Conservation (phyloP, 306 rosid species). For the Potentilla sterilis region DNA sequence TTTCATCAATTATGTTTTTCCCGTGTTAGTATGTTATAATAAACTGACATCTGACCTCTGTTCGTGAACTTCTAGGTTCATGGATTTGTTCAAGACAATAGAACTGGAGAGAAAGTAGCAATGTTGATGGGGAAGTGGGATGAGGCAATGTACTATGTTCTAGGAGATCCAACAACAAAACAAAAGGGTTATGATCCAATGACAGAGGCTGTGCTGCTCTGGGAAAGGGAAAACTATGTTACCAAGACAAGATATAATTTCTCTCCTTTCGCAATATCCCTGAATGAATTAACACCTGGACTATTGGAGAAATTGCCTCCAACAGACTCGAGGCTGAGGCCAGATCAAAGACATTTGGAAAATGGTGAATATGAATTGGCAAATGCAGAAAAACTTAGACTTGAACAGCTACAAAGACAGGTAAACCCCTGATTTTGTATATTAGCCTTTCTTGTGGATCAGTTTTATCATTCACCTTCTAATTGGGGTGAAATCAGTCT, state of each 20-base stretch:
- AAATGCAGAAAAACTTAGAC: constrained; percentile 89
- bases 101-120: constrained; percentile 99
- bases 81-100: constrained; percentile 97
- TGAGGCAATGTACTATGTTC: constrained; percentile 93
- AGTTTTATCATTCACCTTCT: constrained; percentile 1
- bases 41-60: background rate
- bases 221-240: constrained; percentile 74
- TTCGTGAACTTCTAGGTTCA: constrained; percentile 64
- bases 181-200: constrained; percentile 98
- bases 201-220: constrained; percentile 89
- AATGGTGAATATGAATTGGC: constrained; percentile 93
- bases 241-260: constrained; percentile 91
- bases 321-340: constrained; percentile 95
- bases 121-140: constrained; percentile 98
- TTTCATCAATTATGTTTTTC: background rate
- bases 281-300: constrained; percentile 82
- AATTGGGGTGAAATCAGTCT: background rate
- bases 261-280: constrained; percentile 88
- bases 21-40: background rate
- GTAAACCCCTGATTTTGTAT: constrained; percentile 28
- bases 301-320: constrained; percentile 75
- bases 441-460: background rate
- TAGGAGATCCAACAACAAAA: constrained; percentile 92
- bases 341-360: constrained; percentile 94
- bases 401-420: constrained; percentile 98